A percentile compares a stretch with the other conserved stretches of the same genome.
Conservation (phyloP, 495 filamentous ascomycete genomes). For the Daldinia bambusicola region DNA sequence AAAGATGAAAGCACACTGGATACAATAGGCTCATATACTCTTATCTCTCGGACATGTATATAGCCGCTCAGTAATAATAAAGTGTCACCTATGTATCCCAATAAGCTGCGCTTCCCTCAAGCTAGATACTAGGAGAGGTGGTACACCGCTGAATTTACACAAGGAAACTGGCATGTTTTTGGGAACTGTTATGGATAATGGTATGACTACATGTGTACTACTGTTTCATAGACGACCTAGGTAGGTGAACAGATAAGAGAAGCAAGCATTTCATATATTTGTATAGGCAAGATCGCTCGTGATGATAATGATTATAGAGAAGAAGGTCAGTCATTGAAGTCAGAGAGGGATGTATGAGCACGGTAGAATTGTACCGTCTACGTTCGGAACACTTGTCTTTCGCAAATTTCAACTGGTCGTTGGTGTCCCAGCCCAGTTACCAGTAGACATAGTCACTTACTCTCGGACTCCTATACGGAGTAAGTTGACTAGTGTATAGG, state of each 20-base stretch:
- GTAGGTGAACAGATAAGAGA: background rate
- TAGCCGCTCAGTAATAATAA: conserved; percentile 19
- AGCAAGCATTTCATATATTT: conserved; percentile 3
- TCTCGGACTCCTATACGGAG: conserved; percentile 1
- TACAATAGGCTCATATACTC: background rate
- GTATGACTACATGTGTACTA: conserved; percentile 32
- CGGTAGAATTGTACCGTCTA: background rate
- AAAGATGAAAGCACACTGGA: background rate
- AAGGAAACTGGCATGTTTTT: conserved; percentile 18
- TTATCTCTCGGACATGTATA: conserved; percentile 22
- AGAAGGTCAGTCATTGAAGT: background rate
- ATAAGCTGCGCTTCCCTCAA: background rate
- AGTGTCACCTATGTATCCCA: background rate
- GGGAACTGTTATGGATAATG: conserved; percentile 1
- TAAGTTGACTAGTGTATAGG: background rate
- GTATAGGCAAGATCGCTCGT: background rate
- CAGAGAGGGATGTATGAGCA: background rate
- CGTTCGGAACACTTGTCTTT: background rate
- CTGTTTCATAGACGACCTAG: conserved; percentile 31
- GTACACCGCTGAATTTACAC: conserved; percentile 5
- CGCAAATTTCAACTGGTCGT: background rate
- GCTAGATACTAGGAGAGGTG: conserved; percentile 5
- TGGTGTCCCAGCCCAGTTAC: background rate
- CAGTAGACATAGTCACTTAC: conserved; percentile 11
- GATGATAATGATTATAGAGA: background rate